Evolutionary conservation across 768 basidiomycete genomes (phyloP).

Genomic region (Tylopilus sp.): DNA sequence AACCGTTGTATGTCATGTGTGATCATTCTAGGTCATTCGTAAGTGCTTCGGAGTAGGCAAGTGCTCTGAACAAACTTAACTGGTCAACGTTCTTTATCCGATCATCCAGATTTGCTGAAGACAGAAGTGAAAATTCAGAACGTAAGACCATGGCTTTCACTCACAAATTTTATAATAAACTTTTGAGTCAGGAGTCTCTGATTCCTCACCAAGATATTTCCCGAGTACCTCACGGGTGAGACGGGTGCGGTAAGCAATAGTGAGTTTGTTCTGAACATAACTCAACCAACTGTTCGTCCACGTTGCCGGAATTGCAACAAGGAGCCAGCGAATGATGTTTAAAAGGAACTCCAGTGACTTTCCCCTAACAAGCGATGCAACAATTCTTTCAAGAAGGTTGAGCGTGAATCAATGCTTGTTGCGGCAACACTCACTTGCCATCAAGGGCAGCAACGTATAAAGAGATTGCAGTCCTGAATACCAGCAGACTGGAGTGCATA

Average conservation of each 20-base stretch:
- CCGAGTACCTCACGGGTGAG: slow-evolving; percentile 80
- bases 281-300: slow-evolving; percentile 92
- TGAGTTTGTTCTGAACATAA: slow-evolving; percentile 90
- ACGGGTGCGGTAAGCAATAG: slow-evolving; percentile 83
- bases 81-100: slow-evolving; percentile 96
- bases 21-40: slow-evolving; percentile 65
- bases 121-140: slow-evolving; percentile 2
- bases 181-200: slow-evolving; percentile 66
- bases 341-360: slow-evolving; percentile 72
- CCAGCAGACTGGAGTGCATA: slow-evolving; percentile 85
- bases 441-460: slow-evolving; percentile 93
- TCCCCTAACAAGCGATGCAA: slow-evolving; percentile 90
- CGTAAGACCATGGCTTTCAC: slow-evolving; percentile 22
- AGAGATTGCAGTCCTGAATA: slow-evolving; percentile 88
- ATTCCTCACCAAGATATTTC: slow-evolving; percentile 77
- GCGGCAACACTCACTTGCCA: slow-evolving; percentile 60
- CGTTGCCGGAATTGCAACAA: slow-evolving; percentile 90
- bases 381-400: slow-evolving; percentile 59
- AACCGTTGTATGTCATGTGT: slow-evolving; percentile 95
- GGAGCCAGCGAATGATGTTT: slow-evolving; percentile 86
- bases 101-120: slow-evolving; percentile 88
- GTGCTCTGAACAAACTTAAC: slow-evolving; percentile 37
- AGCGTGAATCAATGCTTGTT: not conserved
- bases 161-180: slow-evolving; percentile 90
- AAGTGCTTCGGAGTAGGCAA: slow-evolving; percentile 4